Base-by-base conservation (phyloP, 2,329 filamentous ascomycete species). In the Claviceps spartinae region DNA sequence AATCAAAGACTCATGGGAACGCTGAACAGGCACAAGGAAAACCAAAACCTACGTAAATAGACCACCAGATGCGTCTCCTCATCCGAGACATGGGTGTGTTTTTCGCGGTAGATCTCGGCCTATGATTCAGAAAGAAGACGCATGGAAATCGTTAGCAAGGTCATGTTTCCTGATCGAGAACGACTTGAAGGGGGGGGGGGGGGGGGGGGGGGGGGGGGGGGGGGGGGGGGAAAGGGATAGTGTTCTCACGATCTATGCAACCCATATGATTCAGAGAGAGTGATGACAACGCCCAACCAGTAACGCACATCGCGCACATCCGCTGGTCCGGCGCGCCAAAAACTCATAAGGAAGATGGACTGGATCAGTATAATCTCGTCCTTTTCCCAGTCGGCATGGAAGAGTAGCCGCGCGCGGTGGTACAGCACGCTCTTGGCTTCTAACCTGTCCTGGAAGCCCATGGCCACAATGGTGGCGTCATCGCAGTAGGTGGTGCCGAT, bases 401-500 rank as follows among this genome's bases (percentile, higher is more conserved):
- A 78, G 0, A 79, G 68, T 14, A 72, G 67, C 53, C 75, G 72
- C 0, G 75, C 73, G 1, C 72, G 62, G 2, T 70, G 72, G 53
- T 79, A 78, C 7, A 78, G 69, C 1, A 70, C 55, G 9, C 67
- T 71, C 56, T 77, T 76, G 13, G 74, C 74, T 54, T 72, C 67
- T 42, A 73, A 72, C 0, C 75, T 70, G 51, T 73, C 69, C 18
- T 63, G 61, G 54, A 75, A 75, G 0, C 73, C 74, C 41, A 76
- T 69, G 18, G 63, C 63, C 0, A 62, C 56, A 22, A 79, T 66
- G 0, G 67, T 69, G 2, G 62, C 62, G 36, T 75, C 71, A 16
- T 73, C 69, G 55, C 76, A 79, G 44, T 79, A 70, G 4, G 72
- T 78, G 3, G 74, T 70, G 0, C 75, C 76, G 46, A 79, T 72